Evolutionary conservation across 257 asterid species (phyloP).

Genomic region (Primulina eburnea): DNA sequence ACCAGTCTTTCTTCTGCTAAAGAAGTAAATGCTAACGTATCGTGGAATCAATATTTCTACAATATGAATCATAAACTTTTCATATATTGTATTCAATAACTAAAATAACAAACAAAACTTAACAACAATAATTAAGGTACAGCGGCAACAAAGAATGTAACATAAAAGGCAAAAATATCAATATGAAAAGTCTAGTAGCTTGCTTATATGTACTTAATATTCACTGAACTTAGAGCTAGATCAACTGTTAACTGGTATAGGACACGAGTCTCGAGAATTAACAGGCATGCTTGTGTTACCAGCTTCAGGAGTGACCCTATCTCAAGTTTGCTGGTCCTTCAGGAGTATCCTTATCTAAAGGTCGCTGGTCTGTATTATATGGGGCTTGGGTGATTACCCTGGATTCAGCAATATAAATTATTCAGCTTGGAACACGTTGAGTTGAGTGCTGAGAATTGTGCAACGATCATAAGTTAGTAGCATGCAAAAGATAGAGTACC

Average conservation of each 20-base stretch:
- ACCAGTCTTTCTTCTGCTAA: not conserved
- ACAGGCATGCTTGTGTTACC: slow-evolving; percentile 38
- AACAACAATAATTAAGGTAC: not conserved
- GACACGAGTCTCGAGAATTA: slow-evolving; percentile 48
- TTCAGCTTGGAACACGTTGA: not conserved
- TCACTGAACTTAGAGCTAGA: slow-evolving; percentile 8
- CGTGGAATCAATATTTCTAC: not conserved
- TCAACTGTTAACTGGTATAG: slow-evolving; percentile 37
- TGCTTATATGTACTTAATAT: not conserved
- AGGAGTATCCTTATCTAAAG: slow-evolving; percentile 42
- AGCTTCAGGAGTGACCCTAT: slow-evolving; percentile 28
- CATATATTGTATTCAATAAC: not conserved
- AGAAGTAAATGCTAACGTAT: not conserved
- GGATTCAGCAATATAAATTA: slow-evolving; percentile 16
- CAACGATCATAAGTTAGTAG: not conserved
- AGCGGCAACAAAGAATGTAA: not conserved
- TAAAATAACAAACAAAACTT: too few species aligned
- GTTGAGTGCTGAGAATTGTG: not conserved
- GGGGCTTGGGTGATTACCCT: slow-evolving; percentile 59
- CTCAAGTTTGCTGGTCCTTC: slow-evolving; percentile 1
- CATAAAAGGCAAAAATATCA: not conserved
- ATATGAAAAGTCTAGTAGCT: not conserved
- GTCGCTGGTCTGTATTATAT: slow-evolving; percentile 30
- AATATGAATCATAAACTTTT: not conserved
- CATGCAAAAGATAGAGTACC: slow-evolving; percentile 39